Base-by-base conservation (phyloP, 2,329 filamentous ascomycete genomes). In the Fusarium cicatricum region DNA sequence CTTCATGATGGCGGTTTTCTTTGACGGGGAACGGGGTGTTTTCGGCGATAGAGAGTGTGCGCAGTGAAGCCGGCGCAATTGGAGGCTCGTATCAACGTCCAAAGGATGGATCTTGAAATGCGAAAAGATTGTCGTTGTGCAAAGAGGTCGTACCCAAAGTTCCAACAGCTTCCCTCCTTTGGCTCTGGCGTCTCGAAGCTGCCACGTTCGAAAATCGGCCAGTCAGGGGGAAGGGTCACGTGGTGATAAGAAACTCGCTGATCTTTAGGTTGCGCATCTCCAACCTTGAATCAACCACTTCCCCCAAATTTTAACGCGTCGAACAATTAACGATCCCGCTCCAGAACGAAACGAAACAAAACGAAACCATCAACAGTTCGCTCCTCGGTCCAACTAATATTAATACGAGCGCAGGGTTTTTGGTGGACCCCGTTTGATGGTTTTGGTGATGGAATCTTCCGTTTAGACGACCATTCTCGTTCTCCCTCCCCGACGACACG, bases 151-250 rank as follows among this genome's bases (percentile, higher is more conserved):
- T 61, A 38, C 40, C 21, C 31, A 42, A 59, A 44, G 47, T 12
- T 57, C 47, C 41, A 62, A 58, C 47, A 32, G 33, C 43, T 41
- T 55, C 43, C 44, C 60, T 52, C 60, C 60, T 64, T 56, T 52
- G 55, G 34, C 62, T 48, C 50, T 26, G 52, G 54, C 52, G 55
- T 47, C 56, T 46, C 46, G 53, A 82, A 82, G 77, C 76, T 82
- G 81, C 81, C 80, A 83, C 81, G 80, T 82, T 82, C 77, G 67
- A 75, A 75, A 74, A 78, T 70, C 68, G 69, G 66, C 56, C 52
- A 55, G 49, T 67, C 71, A 73, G 68, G 72, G 72, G 65, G 63
- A 41, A 28, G 32, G 40, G 69, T 77, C 75, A 77, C 74, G 75
- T 77, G 75, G 42, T 23, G 61, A 66, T 60, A 64, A 64, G 17